Evolutionary conservation across 345 rosid genomes (phyloP).

Genomic region (Raphanus raphanistrum): DNA sequence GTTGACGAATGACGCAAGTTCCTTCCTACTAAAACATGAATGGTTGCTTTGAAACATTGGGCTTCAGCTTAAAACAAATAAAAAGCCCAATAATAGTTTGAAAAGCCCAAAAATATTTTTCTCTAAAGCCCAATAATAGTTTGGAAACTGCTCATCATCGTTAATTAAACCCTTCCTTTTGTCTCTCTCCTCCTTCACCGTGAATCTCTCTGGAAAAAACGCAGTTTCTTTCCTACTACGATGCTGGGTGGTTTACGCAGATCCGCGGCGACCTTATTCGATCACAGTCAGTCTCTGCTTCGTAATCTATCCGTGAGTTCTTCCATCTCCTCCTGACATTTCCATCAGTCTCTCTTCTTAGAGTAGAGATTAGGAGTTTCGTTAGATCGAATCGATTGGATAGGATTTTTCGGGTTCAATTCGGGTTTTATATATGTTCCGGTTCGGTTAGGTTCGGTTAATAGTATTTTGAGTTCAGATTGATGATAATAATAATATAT

Average conservation of each 20-base stretch:
- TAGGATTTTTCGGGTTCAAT: too few species aligned
- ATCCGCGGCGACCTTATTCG: constrained; percentile 41
- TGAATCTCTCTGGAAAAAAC: background rate
- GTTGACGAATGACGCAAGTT: background rate
- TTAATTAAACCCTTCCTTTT: background rate
- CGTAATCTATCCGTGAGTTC: constrained; percentile 38
- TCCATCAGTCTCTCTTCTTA: too few species aligned
- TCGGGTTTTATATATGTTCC: too few species aligned
- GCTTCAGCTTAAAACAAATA: background rate
- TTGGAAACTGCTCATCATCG: too few species aligned
- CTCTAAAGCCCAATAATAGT: background rate
- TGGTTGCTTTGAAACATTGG: background rate
- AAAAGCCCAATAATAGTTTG: background rate
- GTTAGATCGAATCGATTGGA: background rate
- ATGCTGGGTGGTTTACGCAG: constrained; percentile 45
- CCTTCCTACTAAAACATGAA: background rate
- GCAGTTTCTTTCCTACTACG: background rate
- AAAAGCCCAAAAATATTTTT: background rate
- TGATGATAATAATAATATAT: too few species aligned
- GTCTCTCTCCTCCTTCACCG: background rate
- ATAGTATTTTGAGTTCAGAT: too few species aligned
- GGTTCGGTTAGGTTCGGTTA: too few species aligned
- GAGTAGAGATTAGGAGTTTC: too few species aligned
- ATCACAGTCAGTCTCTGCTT: constrained; percentile 43
- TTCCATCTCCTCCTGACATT: background rate